Evolutionary conservation across 2,329 filamentous ascomycete genomes (phyloP), one percentile per base, ranked within the genome.

Genomic region (Exophiala calicioides): DNA sequence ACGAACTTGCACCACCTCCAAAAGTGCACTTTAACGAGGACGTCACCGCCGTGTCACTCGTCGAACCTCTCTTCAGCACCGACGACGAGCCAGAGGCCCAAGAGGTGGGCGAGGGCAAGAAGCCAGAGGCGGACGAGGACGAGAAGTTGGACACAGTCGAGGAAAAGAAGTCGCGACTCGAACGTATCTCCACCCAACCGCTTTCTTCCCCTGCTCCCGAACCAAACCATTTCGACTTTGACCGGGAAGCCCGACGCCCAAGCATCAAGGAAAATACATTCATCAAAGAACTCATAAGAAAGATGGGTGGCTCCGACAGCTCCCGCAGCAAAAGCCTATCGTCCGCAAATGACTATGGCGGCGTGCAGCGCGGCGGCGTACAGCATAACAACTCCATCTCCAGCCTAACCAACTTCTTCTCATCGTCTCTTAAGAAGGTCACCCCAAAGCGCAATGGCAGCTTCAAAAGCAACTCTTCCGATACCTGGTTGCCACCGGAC

Each of bases 341-440:
- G 29, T 34, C 34, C 29, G 26, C 21, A 9, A 31, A n/a, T 10
- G 12, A 34, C 36, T n/a, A 16, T 33, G 30, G 20, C 19, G 41
- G 21, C 4, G n/a, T n/a, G n/a, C n/a, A n/a, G n/a, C n/a, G n/a
- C n/a, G 16, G 16, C n/a, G 36, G 42, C 10, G 35, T 19, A 12
- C 31, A 47, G 12, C 18, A 16, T 10, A 36, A 7, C 26, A 36
- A 32, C 27, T 39, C 43, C 8, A 41, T 38, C 13, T 26, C 23
- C 42, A 47, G 47, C 39, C 21, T 53, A 19, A 49, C 46, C 24
- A 44, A 26, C 34, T 20, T 49, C 12, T 27, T 50, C 21, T 50
- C 50, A 1, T 26, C 31, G 3, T 23, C 50, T 31, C 43, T 36
- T 21, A 49, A 52, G 9, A 37, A 34, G 2, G 42, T 29, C 6